A percentile compares a stretch with the other conserved stretches of the same genome.
Evolutionary conservation across 1,284 basidiomycete genomes (phyloP).

Genomic region (Fomitopsis betulina): DNA sequence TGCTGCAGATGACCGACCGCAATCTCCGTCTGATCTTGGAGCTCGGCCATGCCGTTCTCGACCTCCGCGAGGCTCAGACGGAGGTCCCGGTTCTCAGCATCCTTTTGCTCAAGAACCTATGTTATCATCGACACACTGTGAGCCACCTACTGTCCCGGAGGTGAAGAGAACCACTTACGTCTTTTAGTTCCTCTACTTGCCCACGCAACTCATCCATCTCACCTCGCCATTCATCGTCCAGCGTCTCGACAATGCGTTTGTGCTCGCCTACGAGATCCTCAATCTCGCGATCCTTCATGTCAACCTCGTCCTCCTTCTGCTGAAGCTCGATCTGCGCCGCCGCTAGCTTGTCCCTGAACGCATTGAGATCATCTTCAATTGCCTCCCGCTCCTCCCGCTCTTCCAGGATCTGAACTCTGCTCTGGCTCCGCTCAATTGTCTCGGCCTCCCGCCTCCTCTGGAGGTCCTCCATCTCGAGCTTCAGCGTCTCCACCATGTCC

Average conservation of each 20-base stretch:
- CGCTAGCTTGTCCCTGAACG: constrained; percentile 69
- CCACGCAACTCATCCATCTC: constrained; percentile 70
- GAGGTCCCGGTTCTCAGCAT: constrained; percentile 69
- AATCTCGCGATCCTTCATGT: constrained; percentile 66
- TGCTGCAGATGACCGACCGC: constrained; percentile 69
- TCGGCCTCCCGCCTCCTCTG: constrained; percentile 58
- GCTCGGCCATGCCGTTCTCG: constrained; percentile 63
- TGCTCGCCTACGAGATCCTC: constrained; percentile 67
- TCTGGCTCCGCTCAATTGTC: constrained; percentile 61
- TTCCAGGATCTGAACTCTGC: constrained; percentile 63
- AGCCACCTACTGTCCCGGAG: background rate
- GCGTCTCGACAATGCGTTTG: constrained; percentile 57
- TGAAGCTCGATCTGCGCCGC: constrained; percentile 77
- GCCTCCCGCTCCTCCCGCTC: constrained; percentile 68
- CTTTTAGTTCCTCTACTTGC: constrained; percentile 72
- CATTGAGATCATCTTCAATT: constrained; percentile 70
- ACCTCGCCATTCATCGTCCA: constrained; percentile 75
- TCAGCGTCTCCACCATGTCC: constrained; percentile 59
- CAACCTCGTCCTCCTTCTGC: constrained; percentile 79
- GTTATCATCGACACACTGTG: constrained; percentile 3
- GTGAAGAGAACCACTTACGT: constrained; percentile 39
- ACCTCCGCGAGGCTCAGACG: constrained; percentile 69
- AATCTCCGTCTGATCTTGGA: constrained; percentile 70
- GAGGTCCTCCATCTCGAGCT: constrained; percentile 66
- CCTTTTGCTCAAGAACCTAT: constrained; percentile 72